Conservation (phyloP, 768 basidiomycete genomes). For the Pholiota conissans region DNA sequence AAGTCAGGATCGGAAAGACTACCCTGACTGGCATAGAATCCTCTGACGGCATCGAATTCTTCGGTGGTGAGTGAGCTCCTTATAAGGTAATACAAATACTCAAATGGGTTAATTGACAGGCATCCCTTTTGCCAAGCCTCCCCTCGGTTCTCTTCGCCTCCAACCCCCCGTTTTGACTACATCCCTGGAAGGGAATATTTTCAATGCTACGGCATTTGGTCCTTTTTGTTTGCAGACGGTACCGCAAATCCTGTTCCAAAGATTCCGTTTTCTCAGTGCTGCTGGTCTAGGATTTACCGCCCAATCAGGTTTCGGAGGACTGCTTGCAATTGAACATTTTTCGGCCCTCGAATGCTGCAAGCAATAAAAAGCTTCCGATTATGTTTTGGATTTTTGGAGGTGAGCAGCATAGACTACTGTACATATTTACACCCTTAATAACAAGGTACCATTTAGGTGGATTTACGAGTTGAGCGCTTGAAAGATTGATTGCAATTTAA, state of each 20-base stretch:
- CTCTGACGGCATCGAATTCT: slow-evolving; percentile 4
- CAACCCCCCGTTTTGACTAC: slow-evolving; percentile 42
- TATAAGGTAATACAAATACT: neutral
- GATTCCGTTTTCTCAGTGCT: no score
- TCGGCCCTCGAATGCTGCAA: slow-evolving; percentile 36
- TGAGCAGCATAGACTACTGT: no score
- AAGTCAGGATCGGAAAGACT: neutral
- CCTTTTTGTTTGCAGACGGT: slow-evolving; percentile 41
- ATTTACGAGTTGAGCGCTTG: neutral
- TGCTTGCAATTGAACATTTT: slow-evolving; percentile 58
- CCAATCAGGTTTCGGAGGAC: slow-evolving; percentile 41
- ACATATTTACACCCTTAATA: no score
- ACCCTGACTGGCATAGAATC: neutral
- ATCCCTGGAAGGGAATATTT: slow-evolving; percentile 23
- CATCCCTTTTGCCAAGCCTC: slow-evolving; percentile 53
- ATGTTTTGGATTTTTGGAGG: slow-evolving; percentile 20
- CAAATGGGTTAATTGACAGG: slow-evolving; percentile 19
- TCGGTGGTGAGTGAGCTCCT: slow-evolving; percentile 1
- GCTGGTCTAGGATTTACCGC: slow-evolving; percentile 32
- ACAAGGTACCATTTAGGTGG: neutral
- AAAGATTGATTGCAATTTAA: neutral
- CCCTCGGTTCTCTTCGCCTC: slow-evolving; percentile 43
- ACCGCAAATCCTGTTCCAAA: no score
- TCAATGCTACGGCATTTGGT: slow-evolving; percentile 46
- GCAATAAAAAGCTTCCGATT: slow-evolving; percentile 29